Evolutionary conservation across 2,329 filamentous ascomycete genomes (phyloP), one percentile per base, ranked within the genome.

Genomic region (Trichoderma guizhouense): DNA sequence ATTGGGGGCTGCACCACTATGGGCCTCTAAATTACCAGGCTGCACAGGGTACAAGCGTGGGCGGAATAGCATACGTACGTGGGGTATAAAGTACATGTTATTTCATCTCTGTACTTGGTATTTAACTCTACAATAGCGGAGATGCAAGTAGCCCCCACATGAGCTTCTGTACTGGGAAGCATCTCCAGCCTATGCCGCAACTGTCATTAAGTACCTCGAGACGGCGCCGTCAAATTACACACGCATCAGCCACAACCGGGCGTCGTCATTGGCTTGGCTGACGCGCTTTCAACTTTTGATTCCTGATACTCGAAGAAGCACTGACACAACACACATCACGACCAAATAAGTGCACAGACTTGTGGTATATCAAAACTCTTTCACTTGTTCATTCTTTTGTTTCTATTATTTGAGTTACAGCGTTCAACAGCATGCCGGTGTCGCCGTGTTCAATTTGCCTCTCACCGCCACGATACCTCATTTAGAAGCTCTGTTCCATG

Each of bases 181-280:
- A 21, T 14, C 65, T 21, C 36, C n/a, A 28, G 65, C 60, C 60
- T 43, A 34, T 39, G 28, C 24, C 53, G 53, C 55, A 47, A 47
- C 65, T 32, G 5, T 21, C 18, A 3, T 8, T 36, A 57, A 21
- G 63, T 66, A 66, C 63, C 63, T 24, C 30, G 30, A 36, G 34
- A 36, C 30, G 21, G 30, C 32, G 58, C 21, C 39, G 39, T 5
- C 18, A 30, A 32, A 51, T 32, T 32, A 3, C 39, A 30, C 30
- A 64, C 65, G 65, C 65, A 69, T 61, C 55, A 69, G 65, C 65
- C 65, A 69, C 65, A 47, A 21, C 65, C 65, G 55, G 28, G 55
- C 65, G 65, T 69, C 65, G 65, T 69, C 65, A 69, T 69, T 69
- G 34, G 43, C 43, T 65, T 66, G 63, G 63, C 43, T 26, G n/a